phyloP scores from a whole-genome alignment of 1,284 basidiomycete species.

The Leccinum solheimii region DNA sequence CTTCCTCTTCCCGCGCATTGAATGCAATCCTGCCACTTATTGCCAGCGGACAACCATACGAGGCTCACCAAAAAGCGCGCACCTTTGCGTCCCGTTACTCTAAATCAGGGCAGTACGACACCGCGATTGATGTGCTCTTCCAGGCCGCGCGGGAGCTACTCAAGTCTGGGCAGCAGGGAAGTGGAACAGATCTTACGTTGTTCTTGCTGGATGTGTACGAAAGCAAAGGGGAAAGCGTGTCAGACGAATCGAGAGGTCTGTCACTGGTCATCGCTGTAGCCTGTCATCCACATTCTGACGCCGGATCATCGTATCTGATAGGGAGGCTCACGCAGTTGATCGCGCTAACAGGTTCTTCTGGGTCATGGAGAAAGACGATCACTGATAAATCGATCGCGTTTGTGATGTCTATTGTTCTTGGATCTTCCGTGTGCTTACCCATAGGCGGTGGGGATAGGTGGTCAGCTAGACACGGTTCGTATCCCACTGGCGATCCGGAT shows the following conservation, averaged over 20 bases:
- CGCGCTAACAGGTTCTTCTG: conserved; percentile 70
- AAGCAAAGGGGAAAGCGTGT: conserved; percentile 62
- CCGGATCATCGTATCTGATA: conserved; percentile 30
- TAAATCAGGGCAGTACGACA: conserved; percentile 75
- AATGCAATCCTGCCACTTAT: conserved; percentile 78
- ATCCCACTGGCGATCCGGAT: conserved; percentile 81
- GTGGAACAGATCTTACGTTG: conserved; percentile 78
- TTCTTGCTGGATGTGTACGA: conserved; percentile 84
- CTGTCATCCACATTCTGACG: conserved; percentile 7
- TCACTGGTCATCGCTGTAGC: not conserved
- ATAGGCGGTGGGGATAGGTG: conserved; percentile 51
- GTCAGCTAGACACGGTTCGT: conserved; percentile 74
- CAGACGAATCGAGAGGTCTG: conserved; percentile 73
- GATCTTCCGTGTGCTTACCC: conserved; percentile 13
- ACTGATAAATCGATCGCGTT: conserved; percentile 79
- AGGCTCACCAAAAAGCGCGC: conserved; percentile 92
- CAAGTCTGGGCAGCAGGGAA: conserved; percentile 84
- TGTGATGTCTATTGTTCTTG: conserved; percentile 33
- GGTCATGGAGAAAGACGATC: conserved; percentile 78
- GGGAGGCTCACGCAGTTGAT: conserved; percentile 82
- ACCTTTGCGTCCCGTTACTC: conserved; percentile 88
- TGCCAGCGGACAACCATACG: conserved; percentile 71
- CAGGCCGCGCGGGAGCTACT: conserved; percentile 81
- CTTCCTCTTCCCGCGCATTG: conserved; percentile 62
- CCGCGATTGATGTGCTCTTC: conserved; percentile 87